Percentiles rank a stretch among this genome's conserved stretches.
phyloP scores from a whole-genome alignment of 306 rosid genomes.

The Coriaria nepalensis region DNA sequence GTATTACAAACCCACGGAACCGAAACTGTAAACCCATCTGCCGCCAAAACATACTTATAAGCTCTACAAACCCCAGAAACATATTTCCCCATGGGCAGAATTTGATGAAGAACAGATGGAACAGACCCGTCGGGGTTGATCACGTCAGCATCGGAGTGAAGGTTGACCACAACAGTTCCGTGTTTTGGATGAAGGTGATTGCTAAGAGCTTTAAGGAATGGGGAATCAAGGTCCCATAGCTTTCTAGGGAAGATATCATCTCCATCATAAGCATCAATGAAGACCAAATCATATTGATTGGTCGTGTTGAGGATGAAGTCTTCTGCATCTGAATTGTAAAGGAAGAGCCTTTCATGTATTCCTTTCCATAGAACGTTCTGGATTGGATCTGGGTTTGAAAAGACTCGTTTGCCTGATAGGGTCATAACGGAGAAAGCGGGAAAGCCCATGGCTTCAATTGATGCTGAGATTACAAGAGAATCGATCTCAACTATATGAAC shows the following conservation, averaged over 20 bases:
- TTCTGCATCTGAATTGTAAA: constrained; percentile 75
- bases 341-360: constrained; percentile 67
- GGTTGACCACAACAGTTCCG: constrained; percentile 88
- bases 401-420: constrained; percentile 32
- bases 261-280: constrained; percentile 85
- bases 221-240: constrained; percentile 57
- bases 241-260: constrained; percentile 76
- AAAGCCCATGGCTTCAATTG: constrained; percentile 85
- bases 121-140: constrained; percentile 35
- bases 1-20: constrained; percentile 90
- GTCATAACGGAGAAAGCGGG: constrained; percentile 69
- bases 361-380: constrained; percentile 75
- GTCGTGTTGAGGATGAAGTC: constrained; percentile 33
- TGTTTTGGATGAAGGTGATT: constrained; percentile 63
- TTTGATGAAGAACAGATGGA: constrained; percentile 33
- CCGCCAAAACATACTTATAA: constrained; percentile 52
- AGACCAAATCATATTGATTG: constrained; percentile 55
- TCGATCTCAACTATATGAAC: constrained; percentile 77
- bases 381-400: constrained; percentile 30
- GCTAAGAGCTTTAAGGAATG: constrained; percentile 54
- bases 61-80: constrained; percentile 48
- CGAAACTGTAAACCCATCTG: constrained; percentile 50
- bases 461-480: constrained; percentile 80
- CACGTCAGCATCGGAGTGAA: constrained; percentile 69
- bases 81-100: constrained; percentile 61